These are phyloP conservation scores for Jasminum sambac DNA, from an alignment of 257 asterid species.

Conservation along the genomic window DNA sequence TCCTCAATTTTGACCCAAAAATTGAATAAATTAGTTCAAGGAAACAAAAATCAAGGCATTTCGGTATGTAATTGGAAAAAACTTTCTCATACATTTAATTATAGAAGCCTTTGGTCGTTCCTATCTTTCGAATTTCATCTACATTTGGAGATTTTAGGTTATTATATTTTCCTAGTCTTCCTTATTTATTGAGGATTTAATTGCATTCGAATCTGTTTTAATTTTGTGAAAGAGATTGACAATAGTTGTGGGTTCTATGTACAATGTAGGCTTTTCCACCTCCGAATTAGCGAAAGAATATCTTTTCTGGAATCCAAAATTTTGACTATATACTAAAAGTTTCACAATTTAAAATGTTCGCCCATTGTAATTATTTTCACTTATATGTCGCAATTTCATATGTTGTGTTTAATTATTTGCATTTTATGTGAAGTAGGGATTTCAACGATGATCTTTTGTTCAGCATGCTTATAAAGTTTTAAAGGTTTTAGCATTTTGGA, in stretches of 20 bases:
- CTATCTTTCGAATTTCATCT: conserved; percentile 18
- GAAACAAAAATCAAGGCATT: not conserved
- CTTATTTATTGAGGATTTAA: conserved; percentile 32
- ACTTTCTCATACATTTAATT: conserved; percentile 29
- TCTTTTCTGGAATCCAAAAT: not conserved
- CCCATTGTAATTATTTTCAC: not conserved
- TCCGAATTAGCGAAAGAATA: not conserved
- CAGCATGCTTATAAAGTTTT: not conserved
- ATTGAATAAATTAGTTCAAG: not conserved
- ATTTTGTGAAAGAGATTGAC: not conserved
- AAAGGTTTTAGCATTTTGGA: not conserved
- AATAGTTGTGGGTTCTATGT: conserved; percentile 17
- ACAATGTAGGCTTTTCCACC: conserved; percentile 21
- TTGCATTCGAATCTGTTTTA: conserved; percentile 5
- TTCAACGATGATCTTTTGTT: not conserved
- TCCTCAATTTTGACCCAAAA: not conserved
- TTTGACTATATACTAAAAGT: not conserved
- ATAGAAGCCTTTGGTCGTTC: not conserved
- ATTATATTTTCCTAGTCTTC: conserved; percentile 16
- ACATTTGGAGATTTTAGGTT: conserved; percentile 36
- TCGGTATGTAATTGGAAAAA: conserved; percentile 21
- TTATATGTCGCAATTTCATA: not conserved
- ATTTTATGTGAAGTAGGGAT: not conserved
- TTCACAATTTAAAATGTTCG: not conserved
- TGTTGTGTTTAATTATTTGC: not conserved